phyloP scores from a whole-genome alignment of 257 asterid genomes.

The Primulina huaijiensis region DNA sequence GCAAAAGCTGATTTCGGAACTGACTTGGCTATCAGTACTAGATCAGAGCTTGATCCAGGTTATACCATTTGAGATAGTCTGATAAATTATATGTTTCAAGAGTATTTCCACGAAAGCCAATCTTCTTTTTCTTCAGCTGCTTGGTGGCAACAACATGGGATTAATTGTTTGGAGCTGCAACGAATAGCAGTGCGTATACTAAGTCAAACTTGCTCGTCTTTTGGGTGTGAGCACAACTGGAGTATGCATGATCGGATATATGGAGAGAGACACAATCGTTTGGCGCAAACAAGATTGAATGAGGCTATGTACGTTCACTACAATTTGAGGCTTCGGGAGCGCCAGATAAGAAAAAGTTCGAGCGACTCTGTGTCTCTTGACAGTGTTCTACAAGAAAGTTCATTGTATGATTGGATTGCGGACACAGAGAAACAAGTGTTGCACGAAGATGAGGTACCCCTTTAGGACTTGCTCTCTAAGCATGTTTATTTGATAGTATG shows the following conservation, averaged over 20 bases:
- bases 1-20: constrained; percentile 97
- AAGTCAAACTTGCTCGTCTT: constrained; percentile 88
- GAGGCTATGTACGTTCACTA: constrained; percentile 73
- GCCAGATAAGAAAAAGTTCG: constrained; percentile 73
- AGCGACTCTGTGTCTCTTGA: constrained; percentile 46
- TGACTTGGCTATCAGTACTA: constrained; percentile 84
- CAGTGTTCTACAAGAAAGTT: constrained; percentile 64
- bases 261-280: constrained; percentile 54
- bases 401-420: constrained; percentile 71
- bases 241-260: constrained; percentile 71
- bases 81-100: constrained; percentile 13
- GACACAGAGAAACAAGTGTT: constrained; percentile 62
- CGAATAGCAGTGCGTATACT: constrained; percentile 80
- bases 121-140: constrained; percentile 58
- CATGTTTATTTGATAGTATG: constrained; percentile 10
- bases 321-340: constrained; percentile 83
- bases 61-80: constrained; percentile 24
- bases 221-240: constrained; percentile 89
- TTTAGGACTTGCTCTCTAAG: constrained; percentile 10
- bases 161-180: constrained; percentile 87
- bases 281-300: constrained; percentile 67
- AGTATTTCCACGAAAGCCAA: constrained; percentile 30
- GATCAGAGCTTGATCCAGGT: constrained; percentile 95
- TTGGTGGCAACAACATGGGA: constrained; percentile 98
- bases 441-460: constrained; percentile 74